A percentile compares a stretch with the other conserved stretches of the same genome.
Evolutionary conservation across 78 protist species (phyloP).

Genomic region (Fonticula alba): DNA sequence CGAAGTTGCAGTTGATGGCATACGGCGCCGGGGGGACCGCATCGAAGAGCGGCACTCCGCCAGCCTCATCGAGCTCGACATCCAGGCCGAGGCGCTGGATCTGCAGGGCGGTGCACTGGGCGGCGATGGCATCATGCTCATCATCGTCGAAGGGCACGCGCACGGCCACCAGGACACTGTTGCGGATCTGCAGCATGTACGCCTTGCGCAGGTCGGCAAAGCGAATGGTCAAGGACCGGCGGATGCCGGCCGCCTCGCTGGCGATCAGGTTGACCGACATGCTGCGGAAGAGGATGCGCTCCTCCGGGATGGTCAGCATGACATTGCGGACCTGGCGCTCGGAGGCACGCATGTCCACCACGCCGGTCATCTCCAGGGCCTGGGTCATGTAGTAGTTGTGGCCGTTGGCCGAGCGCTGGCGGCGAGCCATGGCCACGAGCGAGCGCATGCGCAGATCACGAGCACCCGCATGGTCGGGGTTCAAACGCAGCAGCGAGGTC

Average conservation of each 20-base stretch:
- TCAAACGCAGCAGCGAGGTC: not conserved
- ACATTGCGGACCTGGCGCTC: not conserved
- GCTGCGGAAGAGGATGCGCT: too few species aligned
- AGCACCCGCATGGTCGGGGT: not conserved
- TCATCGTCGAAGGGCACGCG: too few species aligned
- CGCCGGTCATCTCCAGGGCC: not conserved
- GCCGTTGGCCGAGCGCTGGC: not conserved
- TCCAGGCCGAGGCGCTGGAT: not conserved
- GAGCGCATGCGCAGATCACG: not conserved
- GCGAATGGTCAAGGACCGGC: too few species aligned
- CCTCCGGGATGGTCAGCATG: not conserved
- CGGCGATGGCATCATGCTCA: too few species aligned
- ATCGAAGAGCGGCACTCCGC: not conserved
- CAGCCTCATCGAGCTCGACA: not conserved
- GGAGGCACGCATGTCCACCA: not conserved
- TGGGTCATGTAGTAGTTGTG: slow-evolving; percentile 2
- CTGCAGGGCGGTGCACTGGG: not conserved
- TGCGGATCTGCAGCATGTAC: too few species aligned
- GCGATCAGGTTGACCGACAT: too few species aligned
- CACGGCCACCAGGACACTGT: too few species aligned
- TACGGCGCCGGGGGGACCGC: too few species aligned
- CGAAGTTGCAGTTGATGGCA: not conserved
- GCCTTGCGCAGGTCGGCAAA: too few species aligned
- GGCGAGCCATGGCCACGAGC: not conserved
- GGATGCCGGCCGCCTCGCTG: too few species aligned